These are phyloP conservation scores for Lenwebbia sp. DNA, from an alignment of 345 rosid genomes.

Conservation along the genomic window DNA sequence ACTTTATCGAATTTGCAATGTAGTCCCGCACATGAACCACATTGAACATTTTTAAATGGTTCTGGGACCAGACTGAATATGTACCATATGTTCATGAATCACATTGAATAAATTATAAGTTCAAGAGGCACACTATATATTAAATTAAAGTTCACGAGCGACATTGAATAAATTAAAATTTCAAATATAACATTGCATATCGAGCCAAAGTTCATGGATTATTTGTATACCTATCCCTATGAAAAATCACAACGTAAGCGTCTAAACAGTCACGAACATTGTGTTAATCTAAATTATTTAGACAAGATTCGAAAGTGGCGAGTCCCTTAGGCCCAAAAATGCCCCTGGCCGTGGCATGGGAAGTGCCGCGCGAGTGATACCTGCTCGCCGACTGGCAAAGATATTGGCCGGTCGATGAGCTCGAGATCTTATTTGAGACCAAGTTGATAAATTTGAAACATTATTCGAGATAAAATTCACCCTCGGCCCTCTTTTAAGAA, in stretches of 20 bases:
- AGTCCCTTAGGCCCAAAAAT: background rate
- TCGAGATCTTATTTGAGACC: background rate
- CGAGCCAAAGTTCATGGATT: too few relatives aligned
- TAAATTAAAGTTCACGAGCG: too few relatives aligned
- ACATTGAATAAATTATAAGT: too few relatives aligned
- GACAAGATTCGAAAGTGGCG: rapidly evolving
- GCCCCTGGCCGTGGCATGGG: background rate
- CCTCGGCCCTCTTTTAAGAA: background rate
- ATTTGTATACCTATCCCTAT: too few relatives aligned
- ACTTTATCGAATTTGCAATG: too few relatives aligned
- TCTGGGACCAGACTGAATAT: too few relatives aligned
- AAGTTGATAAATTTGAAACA: background rate
- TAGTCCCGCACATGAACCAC: too few relatives aligned
- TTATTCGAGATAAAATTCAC: background rate
- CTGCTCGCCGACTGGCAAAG: background rate
- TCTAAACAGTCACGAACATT: background rate
- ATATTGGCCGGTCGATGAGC: background rate
- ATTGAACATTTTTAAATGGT: too few relatives aligned
- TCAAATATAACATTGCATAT: too few relatives aligned
- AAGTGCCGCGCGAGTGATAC: background rate
- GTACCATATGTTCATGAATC: too few relatives aligned
- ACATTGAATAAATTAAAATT: too few relatives aligned
- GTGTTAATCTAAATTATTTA: background rate
- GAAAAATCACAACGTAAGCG: background rate
- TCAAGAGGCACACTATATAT: too few relatives aligned